Evolutionary conservation across 176 grass and related monocot genomes (phyloP), one percentile per base, ranked within the genome.

Genomic region (Aegilops umbellulata): DNA sequence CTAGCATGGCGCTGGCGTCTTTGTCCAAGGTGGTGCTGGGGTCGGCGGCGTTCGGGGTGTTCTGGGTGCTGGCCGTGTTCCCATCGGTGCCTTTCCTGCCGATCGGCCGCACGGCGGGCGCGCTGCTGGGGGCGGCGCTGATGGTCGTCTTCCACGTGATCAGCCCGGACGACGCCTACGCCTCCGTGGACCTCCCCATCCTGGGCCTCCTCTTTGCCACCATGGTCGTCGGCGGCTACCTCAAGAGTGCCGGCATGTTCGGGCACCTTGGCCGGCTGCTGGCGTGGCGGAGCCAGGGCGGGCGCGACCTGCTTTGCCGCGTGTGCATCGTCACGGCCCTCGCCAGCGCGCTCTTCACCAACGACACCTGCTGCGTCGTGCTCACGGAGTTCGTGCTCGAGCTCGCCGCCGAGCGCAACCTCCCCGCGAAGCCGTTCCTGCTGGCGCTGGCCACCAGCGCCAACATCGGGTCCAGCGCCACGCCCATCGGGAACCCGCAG

Each of bases 401-500:
- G 69, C 81, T 99, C 55, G 97, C 97, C 69, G 69, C 94, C 15
- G 92, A 99, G 87, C 86, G 93, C 16, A 85, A 87, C 32, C 94
- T 99, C 13, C 94, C 94, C 0, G 90, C 92, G 0, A 93, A 97
- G 80, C 97, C 97, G 0, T 99, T 97, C 84, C 89, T 99, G 15
- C 88, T 99, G 2, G 94, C 94, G 0, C 97, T 99, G 12, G 94
- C 97, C 36, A 92, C 94, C 29, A 99, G 97, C 61, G 84, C 97
- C 74, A 99, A 99, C 83, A 96, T 99, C 39, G 97, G 97, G 0
- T 99, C 97, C 3, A 88, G 89, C 61, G 86, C 92, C 30, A 99
- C 97, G 3, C 97, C 97, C 15, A 99, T 99, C 81, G 97, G 97
- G 31, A 99, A 99, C 85, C 97, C 97, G n/a, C 97, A 99, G 87